Evolutionary conservation across 2,329 filamentous ascomycete species (phyloP).

Genomic region (Colletotrichum siamense): DNA sequence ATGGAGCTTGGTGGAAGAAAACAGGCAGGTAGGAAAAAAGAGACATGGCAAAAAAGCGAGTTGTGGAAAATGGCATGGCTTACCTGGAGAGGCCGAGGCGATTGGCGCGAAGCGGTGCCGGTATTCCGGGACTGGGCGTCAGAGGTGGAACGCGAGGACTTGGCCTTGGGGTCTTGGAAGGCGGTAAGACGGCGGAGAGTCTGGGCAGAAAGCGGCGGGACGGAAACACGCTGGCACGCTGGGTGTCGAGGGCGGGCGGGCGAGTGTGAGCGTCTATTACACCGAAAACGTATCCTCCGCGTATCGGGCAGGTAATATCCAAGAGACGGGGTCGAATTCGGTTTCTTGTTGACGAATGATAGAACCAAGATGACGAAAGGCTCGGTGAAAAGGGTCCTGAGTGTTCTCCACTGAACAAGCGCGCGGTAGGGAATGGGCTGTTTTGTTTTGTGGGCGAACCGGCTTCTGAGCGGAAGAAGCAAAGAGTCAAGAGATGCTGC

Average conservation of each 20-base stretch:
- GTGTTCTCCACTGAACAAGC: conserved; percentile 21
- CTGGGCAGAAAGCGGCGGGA: conserved; percentile 8
- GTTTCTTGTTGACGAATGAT: not conserved
- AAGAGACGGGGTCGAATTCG: not conserved
- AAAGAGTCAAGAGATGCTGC: not conserved
- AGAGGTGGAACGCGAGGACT: conserved; percentile 3
- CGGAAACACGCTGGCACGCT: not conserved
- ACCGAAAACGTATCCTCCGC: not conserved
- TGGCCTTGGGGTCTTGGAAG: not conserved
- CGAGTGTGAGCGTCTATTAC: not conserved
- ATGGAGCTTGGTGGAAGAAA: not conserved
- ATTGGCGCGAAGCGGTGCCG: conserved; percentile 13
- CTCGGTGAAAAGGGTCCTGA: not conserved
- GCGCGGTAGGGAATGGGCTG: conserved; percentile 12
- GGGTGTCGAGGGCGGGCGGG: not conserved
- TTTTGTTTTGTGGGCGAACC: not conserved
- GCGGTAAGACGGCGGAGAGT: conserved; percentile 17
- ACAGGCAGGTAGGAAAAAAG: not conserved
- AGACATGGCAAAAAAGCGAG: not conserved
- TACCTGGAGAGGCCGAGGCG: conserved; percentile 6
- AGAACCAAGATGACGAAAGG: not conserved
- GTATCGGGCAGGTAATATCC: not conserved
- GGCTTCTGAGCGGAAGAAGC: not conserved
- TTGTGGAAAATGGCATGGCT: conserved; percentile 11
- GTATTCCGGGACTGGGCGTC: conserved; percentile 13